A percentile compares a stretch with the other conserved stretches of the same genome.
Conservation (phyloP, 257 asterid genomes). For the Jasminum sambac region DNA sequence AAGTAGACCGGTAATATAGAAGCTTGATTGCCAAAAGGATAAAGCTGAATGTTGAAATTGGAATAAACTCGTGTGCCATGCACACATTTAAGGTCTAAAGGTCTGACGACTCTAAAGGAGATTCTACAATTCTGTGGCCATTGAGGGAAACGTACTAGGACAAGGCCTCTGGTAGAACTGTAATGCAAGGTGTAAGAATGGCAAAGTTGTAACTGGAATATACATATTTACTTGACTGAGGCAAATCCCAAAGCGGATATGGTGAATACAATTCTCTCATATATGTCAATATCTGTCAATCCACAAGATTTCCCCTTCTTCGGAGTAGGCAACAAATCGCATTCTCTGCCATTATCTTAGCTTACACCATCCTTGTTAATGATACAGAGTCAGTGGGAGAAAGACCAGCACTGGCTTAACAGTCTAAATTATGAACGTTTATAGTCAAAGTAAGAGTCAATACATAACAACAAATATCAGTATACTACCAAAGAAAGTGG, state of each 20-base stretch:
- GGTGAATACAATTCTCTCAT: constrained; percentile 5
- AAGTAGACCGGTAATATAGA: background rate
- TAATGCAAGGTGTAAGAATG: background rate
- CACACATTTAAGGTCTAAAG: background rate
- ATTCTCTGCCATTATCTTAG: background rate
- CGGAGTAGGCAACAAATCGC: background rate
- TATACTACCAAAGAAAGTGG: constrained; percentile 5
- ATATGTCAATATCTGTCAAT: background rate
- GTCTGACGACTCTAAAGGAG: background rate
- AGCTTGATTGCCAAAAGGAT: background rate
- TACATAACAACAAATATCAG: constrained; percentile 18
- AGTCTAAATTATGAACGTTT: constrained; percentile 17
- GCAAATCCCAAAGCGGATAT: too few relatives aligned
- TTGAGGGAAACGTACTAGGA: background rate
- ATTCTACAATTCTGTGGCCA: background rate
- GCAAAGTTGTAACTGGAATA: background rate
- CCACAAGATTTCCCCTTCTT: constrained; percentile 7
- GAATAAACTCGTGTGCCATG: background rate
- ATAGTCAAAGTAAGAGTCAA: constrained; percentile 14
- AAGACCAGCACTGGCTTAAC: constrained; percentile 9
- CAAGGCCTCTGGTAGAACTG: background rate
- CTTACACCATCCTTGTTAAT: constrained; percentile 4
- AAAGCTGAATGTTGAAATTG: background rate
- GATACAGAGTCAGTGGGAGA: constrained; percentile 3
- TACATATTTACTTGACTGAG: background rate